These are phyloP conservation scores for Neocallimastix lanati DNA, from an alignment of 192 early-diverging fungal genomes.

Conservation along the genomic window DNA sequence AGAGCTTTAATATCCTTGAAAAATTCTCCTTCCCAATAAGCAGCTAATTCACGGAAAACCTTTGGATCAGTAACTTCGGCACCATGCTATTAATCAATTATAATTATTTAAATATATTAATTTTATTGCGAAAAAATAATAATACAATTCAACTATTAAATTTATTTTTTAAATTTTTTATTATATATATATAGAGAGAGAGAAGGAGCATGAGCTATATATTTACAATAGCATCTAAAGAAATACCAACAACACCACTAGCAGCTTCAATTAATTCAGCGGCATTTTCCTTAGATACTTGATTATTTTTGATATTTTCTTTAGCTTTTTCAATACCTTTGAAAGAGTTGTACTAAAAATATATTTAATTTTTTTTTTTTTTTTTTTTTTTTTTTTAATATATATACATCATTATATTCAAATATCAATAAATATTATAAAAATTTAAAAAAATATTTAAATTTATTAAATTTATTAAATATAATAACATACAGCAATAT, in stretches of 20 bases:
- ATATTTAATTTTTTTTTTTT: too few relatives aligned
- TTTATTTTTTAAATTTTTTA: too few relatives aligned
- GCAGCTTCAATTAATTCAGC: not conserved
- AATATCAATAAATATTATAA: too few relatives aligned
- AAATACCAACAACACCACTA: not conserved
- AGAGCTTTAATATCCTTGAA: constrained; percentile 84
- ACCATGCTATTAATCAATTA: not conserved
- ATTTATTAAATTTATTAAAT: too few relatives aligned
- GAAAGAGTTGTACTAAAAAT: not conserved
- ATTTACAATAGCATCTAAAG: not conserved
- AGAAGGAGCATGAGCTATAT: too few relatives aligned
- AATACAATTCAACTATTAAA: too few relatives aligned
- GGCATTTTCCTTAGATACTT: not conserved
- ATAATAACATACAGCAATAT: not conserved
- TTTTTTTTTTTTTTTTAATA: too few relatives aligned
- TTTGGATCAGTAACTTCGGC: constrained; percentile 62
- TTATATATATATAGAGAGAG: too few relatives aligned
- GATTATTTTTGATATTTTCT: not conserved
- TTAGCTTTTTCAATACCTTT: not conserved
- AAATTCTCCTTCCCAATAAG: constrained; percentile 85
- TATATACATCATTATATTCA: too few relatives aligned
- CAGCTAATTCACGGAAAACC: constrained; percentile 77
- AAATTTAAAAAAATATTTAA: too few relatives aligned
- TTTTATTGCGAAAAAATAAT: too few relatives aligned
- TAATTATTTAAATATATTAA: too few relatives aligned